Percentiles rank a stretch among this genome's conserved stretches.
phyloP scores from a whole-genome alignment of 1,284 basidiomycete genomes.

The Stereum hirsutum region DNA sequence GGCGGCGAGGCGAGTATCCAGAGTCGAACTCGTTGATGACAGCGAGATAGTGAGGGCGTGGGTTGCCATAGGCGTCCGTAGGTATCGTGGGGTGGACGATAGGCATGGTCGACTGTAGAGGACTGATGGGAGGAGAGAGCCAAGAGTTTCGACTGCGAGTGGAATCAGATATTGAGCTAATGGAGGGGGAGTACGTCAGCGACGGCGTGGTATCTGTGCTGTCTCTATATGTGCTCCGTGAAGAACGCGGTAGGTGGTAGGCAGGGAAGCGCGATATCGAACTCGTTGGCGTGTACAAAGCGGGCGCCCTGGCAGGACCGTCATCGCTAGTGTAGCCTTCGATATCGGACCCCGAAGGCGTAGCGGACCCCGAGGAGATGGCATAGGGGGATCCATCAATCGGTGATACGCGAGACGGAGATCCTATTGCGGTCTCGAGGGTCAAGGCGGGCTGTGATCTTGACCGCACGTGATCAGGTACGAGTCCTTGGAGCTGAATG shows the following conservation, averaged over 20 bases:
- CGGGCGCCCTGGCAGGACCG: too few relatives aligned
- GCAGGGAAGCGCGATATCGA: too few relatives aligned
- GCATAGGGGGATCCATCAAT: neutral
- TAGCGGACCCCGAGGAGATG: neutral
- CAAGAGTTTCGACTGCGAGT: slow-evolving; percentile 23
- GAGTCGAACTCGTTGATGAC: slow-evolving; percentile 6
- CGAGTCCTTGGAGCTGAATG: too few relatives aligned
- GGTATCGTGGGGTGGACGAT: neutral
- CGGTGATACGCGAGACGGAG: neutral
- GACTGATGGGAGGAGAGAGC: slow-evolving; percentile 11
- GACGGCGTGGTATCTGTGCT: slow-evolving; percentile 33
- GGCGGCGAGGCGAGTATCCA: neutral
- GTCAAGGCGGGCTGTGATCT: neutral
- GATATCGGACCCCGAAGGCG: neutral
- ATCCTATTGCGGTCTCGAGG: neutral
- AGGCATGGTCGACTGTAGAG: neutral
- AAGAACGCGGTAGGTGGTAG: too few relatives aligned
- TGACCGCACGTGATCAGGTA: neutral
- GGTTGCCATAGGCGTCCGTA: too few relatives aligned
- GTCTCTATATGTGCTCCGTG: too few relatives aligned
- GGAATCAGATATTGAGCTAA: slow-evolving; percentile 27
- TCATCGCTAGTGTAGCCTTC: neutral
- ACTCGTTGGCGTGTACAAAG: too few relatives aligned
- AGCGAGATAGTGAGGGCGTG: too few relatives aligned
- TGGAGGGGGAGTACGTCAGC: slow-evolving; percentile 30